Evolutionary conservation across 2,329 filamentous ascomycete genomes (phyloP).

Genomic region (Fusarium algeriense): DNA sequence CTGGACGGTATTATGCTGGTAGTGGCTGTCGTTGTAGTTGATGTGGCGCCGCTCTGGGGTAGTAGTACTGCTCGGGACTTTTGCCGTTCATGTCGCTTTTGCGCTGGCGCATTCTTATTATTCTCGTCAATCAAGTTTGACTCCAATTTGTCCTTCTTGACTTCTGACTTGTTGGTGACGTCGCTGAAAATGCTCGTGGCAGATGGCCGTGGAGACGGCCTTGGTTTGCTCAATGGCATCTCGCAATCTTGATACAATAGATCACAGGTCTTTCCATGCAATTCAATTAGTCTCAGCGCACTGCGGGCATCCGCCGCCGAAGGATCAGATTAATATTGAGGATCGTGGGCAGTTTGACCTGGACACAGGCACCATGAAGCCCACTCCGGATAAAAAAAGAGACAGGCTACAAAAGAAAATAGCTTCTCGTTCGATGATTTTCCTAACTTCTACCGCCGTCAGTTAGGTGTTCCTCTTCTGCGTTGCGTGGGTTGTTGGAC

Average conservation of each 20-base stretch:
- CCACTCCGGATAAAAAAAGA: slow-evolving; percentile 13
- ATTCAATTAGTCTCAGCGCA: slow-evolving; percentile 3
- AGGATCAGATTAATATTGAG: slow-evolving; percentile 18
- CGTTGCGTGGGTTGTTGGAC: not conserved
- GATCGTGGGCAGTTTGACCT: slow-evolving; percentile 15
- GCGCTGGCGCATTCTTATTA: slow-evolving; percentile 28
- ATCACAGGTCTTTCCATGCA: slow-evolving; percentile 4
- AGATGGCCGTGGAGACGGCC: slow-evolving; percentile 34
- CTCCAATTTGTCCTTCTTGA: slow-evolving; percentile 7
- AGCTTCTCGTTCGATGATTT: slow-evolving; percentile 31
- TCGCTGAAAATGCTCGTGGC: slow-evolving; percentile 29
- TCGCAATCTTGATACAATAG: slow-evolving; percentile 4
- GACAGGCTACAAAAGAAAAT: not conserved
- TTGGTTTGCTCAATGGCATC: slow-evolving; percentile 44
- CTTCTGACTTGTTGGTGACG: slow-evolving; percentile 20
- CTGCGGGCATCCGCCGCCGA: slow-evolving; percentile 32
- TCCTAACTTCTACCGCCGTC: slow-evolving; percentile 32
- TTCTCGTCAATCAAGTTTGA: slow-evolving; percentile 17
- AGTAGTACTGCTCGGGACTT: slow-evolving; percentile 25
- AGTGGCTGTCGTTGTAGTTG: slow-evolving; percentile 3
- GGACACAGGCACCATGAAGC: slow-evolving; percentile 11
- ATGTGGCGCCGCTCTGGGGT: slow-evolving; percentile 29
- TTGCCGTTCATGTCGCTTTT: slow-evolving; percentile 28
- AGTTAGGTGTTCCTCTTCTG: slow-evolving; percentile 31
- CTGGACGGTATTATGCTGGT: slow-evolving; percentile 12